Evolutionary conservation across 164 flowering plant genomes (phyloP).

Genomic region (Kingdonia uniflora): DNA sequence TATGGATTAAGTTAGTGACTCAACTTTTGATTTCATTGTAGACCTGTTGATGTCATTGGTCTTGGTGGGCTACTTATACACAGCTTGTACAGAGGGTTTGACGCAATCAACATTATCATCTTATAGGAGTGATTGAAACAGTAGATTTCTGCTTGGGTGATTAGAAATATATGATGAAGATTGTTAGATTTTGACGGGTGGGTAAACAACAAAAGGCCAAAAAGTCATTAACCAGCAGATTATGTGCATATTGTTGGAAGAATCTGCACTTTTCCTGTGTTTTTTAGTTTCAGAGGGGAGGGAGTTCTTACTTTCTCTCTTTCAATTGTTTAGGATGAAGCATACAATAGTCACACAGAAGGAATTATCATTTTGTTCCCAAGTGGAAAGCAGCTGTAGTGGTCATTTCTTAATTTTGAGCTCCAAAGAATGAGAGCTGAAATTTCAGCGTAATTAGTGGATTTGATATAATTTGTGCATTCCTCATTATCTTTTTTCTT

Average conservation of each 20-base stretch:
- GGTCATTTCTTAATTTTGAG: too few relatives aligned
- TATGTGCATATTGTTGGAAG: not conserved
- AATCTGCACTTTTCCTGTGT: too few relatives aligned
- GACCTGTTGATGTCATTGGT: not conserved
- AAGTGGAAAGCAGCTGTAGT: not conserved
- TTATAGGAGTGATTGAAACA: not conserved
- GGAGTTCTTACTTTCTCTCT: too few relatives aligned
- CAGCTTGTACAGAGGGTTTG: not conserved
- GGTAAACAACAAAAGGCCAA: not conserved
- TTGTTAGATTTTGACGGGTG: not conserved
- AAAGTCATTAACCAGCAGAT: not conserved
- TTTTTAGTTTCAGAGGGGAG: too few relatives aligned
- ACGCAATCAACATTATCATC: not conserved
- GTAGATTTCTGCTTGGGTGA: not conserved
- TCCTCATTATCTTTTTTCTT: too few relatives aligned
- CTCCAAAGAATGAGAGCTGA: too few relatives aligned
- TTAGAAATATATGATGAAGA: not conserved
- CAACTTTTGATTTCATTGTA: not conserved
- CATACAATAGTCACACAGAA: too few relatives aligned
- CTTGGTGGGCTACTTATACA: not conserved
- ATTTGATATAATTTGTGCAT: too few relatives aligned
- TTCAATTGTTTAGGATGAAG: too few relatives aligned
- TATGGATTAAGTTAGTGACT: slow-evolving; percentile 24
- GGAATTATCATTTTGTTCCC: not conserved
- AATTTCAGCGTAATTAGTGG: too few relatives aligned